Base-by-base conservation (phyloP, 345 rosid genomes). In the Arabidopsis suecica region DNA sequence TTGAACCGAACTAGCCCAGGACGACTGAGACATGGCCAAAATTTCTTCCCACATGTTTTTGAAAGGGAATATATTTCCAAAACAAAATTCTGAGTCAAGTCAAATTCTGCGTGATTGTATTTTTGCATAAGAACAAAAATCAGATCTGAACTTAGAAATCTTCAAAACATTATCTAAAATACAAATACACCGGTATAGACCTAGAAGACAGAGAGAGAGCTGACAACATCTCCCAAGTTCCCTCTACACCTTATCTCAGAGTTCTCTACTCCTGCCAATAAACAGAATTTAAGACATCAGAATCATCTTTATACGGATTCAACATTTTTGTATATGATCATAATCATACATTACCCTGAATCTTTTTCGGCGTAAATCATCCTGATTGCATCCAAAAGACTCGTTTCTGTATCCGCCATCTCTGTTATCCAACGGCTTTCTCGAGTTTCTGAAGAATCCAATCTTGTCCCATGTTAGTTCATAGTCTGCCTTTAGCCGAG, bases 401-500 rank as follows among this genome's bases (percentile, higher is more conserved):
- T 85, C 88, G 36, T 78, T 75, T 81, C 79, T 81, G 67, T 82
- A 67, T 50, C 79, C 72, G 10, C 40, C 75, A 69, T 66, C 51
- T 76, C 79, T 59, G 64, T 74, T 76, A 76, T 79, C 77, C 58
- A 74, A 69, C 40, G 25, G 7, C 37, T 70, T 83, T 80, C 88
- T 86, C 6, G 85, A 77, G 80, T 79, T 82, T 25, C 79, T 80
- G 84, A 91, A 93, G 80, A 84, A 83, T 73, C 86, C 88, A 72
- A 86, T 89, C 78, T 85, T 88, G 83, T 87, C 88, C 97, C 94
- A 91, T 63, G 88, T 84, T 47, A 89, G 88, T 71, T 87, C 95
- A 72, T 84, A 94, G 82, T 90, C 96, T 67, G 96, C 93, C 81
- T 81, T 87, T 81, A 88, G 44, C 69, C 86, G 80, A 41, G 95